Evolutionary conservation across 1,284 basidiomycete species (phyloP).

Genomic region (Meripilus lineatus): DNA sequence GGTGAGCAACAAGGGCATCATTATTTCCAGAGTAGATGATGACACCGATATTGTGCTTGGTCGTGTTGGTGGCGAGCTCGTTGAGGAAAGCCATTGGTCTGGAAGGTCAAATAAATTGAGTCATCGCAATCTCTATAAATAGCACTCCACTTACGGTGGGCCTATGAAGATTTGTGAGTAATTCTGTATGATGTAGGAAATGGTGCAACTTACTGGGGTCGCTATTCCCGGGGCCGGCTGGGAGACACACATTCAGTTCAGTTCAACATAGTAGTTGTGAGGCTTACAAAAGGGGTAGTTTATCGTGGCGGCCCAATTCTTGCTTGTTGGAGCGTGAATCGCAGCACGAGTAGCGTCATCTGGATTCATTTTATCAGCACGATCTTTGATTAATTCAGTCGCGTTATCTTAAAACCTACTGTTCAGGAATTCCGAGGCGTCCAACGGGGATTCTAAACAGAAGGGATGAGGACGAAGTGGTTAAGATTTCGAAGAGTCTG

Average conservation of each 20-base stretch:
- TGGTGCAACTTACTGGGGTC: too few relatives aligned
- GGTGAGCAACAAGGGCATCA: conserved; percentile 17
- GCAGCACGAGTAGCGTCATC: conserved; percentile 51
- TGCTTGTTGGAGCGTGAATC: conserved; percentile 64
- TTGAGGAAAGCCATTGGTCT: conserved; percentile 22
- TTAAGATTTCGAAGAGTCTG: too few relatives aligned
- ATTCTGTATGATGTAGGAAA: too few relatives aligned
- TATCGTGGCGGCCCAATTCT: conserved; percentile 47
- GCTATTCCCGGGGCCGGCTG: too few relatives aligned
- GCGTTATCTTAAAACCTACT: conserved; percentile 31
- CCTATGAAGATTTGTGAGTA: too few relatives aligned
- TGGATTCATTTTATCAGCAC: conserved; percentile 20
- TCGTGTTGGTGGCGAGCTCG: conserved; percentile 20
- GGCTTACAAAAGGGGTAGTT: conserved; percentile 41
- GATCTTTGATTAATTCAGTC: background rate
- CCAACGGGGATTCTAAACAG: conserved; percentile 26
- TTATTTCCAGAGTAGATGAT: conserved; percentile 24
- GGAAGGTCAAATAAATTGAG: too few relatives aligned
- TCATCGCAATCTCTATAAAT: too few relatives aligned
- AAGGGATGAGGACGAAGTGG: too few relatives aligned
- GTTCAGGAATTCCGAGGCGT: conserved; percentile 47
- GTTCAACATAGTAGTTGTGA: too few relatives aligned
- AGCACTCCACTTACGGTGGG: too few relatives aligned
- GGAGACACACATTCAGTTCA: too few relatives aligned
- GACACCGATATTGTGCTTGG: conserved; percentile 13